phyloP scores from a whole-genome alignment of 192 early-diverging fungal genomes.

The Backusella macrospora region DNA sequence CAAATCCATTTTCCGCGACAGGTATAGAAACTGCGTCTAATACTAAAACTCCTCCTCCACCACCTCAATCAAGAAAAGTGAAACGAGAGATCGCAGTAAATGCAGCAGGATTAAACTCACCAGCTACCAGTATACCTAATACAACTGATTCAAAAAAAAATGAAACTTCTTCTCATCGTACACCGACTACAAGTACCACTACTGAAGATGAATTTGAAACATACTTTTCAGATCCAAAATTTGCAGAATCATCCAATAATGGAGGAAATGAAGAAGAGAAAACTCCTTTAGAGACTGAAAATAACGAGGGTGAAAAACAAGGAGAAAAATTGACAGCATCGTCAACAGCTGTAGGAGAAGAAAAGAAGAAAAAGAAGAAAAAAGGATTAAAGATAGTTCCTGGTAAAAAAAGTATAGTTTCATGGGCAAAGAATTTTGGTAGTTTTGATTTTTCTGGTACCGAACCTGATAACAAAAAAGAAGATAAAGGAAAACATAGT shows the following conservation, averaged over 20 bases:
- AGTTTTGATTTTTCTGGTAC: constrained; percentile 13
- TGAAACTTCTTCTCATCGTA: not conserved
- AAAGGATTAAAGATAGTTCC: not conserved
- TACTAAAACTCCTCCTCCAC: not conserved
- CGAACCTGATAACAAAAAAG: not conserved
- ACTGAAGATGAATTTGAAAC: constrained; percentile 38
- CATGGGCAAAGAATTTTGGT: constrained; percentile 33
- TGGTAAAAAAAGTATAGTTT: not conserved
- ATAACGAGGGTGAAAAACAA: not conserved
- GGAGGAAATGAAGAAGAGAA: not conserved
- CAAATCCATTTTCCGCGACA: not conserved
- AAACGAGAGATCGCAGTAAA: not conserved
- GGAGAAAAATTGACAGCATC: not conserved
- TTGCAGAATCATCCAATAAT: constrained; percentile 3
- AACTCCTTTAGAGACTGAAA: not conserved
- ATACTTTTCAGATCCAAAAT: constrained; percentile 32
- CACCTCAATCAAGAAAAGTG: constrained; percentile 13
- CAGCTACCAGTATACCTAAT: not conserved
- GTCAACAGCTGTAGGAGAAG: constrained; percentile 5
- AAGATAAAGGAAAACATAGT: constrained; percentile 8
- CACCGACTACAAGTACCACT: not conserved
- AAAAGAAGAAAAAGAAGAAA: constrained; percentile 9
- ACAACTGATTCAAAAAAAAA: not conserved
- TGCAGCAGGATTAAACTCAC: not conserved
- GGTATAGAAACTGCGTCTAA: not conserved